These are phyloP conservation scores for Volvox africanus DNA, from an alignment of 139 green algal genomes.

Conservation along the genomic window DNA sequence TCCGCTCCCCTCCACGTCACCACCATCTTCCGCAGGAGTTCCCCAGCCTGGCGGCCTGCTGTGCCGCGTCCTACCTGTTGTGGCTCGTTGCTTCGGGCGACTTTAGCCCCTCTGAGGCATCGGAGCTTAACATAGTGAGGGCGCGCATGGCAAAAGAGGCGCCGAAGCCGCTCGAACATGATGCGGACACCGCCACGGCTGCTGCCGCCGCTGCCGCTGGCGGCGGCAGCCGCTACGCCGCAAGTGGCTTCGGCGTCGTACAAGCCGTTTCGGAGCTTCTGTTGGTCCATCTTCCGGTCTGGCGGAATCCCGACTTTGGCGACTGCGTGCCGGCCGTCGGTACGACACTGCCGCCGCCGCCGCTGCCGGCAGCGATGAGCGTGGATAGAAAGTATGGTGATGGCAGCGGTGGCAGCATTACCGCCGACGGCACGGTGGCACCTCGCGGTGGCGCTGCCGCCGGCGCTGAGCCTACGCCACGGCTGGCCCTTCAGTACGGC, in stretches of 20 bases:
- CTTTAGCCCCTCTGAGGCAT: not conserved
- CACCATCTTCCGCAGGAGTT: not conserved
- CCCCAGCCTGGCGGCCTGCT: not conserved
- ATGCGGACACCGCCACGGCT: not conserved
- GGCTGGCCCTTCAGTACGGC: not conserved
- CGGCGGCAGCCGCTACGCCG: not conserved
- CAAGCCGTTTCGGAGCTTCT: not conserved
- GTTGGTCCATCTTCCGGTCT: not conserved
- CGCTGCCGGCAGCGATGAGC: not conserved
- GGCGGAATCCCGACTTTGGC: not conserved
- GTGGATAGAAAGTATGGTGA: not conserved
- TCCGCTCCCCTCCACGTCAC: not conserved
- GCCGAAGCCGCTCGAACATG: not conserved
- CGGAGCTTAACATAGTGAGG: constrained; percentile 22
- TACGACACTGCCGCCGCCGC: constrained; percentile 1
- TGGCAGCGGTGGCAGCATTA: not conserved
- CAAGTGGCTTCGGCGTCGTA: not conserved
- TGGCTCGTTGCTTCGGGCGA: constrained; percentile 23
- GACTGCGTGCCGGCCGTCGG: constrained; percentile 16
- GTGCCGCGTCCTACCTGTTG: constrained; percentile 32
- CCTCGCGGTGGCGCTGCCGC: too few species aligned
- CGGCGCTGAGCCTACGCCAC: not conserved
- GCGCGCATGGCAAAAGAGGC: not conserved
- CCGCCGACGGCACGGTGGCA: not conserved
- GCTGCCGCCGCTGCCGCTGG: not conserved